Base-by-base conservation (phyloP, 148 eudicot genomes). In the Hydrangea macrophylla region DNA sequence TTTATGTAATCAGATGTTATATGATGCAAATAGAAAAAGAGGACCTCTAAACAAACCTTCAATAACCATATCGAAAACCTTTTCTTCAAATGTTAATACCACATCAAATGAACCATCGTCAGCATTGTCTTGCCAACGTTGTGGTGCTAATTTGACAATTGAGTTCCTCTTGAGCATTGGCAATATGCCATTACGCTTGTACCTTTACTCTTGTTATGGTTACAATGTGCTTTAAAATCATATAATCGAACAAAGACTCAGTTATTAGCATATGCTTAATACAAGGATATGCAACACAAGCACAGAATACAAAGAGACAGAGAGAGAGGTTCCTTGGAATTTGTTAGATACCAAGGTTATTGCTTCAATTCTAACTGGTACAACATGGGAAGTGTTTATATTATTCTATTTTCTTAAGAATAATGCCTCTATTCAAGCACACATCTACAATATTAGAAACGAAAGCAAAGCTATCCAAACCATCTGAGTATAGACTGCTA, bases 111-210 rank as follows among this genome's bases (percentile, higher is more conserved):
- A 27, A 31, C 98, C 98, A 81, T 94, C 98, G n/a, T 74, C 80
- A 44, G 92, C 90, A 82, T 94, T 94, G 25, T 94, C 97, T 78
- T 90, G 97, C 97, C 98, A 94, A 10, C 98, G 88, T 65, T 94
- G 98, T 62, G 98, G 98, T 20, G 98, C 98, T 8, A 72, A 77
- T 79, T 94, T 94, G 65, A 94, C 90, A 35, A 74, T 67, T 65
- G 74, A 39, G 71, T 90, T 94, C 81, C 98, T 81, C 84, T 90
- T 94, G 36, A 94, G 81, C 98, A 94, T 94, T 8, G 92, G 92
- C 67, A 94, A 70, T 78, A 94, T 94, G 58, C 98, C 98, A 73
- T 94, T 94, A 61, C 97, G 87, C 73, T 91, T 89, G 75, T 93
- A 93, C 67, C 86, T 93, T 60, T 6, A 54, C 48, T 31, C 31